Conservation (phyloP, 2,329 filamentous ascomycete genomes). For the Arthrocladium fulminans region DNA sequence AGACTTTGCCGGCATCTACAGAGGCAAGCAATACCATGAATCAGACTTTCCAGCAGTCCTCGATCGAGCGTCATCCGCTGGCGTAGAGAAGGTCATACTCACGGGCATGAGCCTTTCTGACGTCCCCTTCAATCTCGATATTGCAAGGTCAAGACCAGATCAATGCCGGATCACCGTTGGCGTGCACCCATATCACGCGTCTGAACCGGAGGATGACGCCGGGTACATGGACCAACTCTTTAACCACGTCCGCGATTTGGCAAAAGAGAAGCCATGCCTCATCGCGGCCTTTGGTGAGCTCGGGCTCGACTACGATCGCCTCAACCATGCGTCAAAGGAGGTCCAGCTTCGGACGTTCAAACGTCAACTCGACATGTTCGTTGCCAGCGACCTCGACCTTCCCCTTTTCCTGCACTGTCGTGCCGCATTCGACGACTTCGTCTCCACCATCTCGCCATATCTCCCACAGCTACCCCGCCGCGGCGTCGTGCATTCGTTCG, state of each 20-base stretch:
- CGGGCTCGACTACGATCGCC: constrained; percentile 43
- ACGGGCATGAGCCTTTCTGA: constrained; percentile 34
- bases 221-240: constrained; percentile 5
- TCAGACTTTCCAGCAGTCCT: constrained; percentile 33
- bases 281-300: constrained; percentile 43
- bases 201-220: constrained; percentile 31
- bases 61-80: constrained; percentile 2
- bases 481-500: not conserved
- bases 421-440: constrained; percentile 37
- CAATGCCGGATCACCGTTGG: constrained; percentile 42
- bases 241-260: constrained; percentile 20
- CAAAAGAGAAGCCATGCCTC: constrained; percentile 24
- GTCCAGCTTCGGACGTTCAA: constrained; percentile 35
- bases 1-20: constrained; percentile 44
- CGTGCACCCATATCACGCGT: constrained; percentile 44
- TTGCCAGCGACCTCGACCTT: constrained; percentile 25
- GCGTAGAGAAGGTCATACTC: constrained; percentile 6
- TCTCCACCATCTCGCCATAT: constrained; percentile 35
- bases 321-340: constrained; percentile 36
- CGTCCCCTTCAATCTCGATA: constrained; percentile 35
- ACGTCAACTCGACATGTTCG: constrained; percentile 35
- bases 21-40: constrained; percentile 41
- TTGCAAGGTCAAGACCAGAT: constrained; percentile 22
- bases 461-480: constrained; percentile 28
- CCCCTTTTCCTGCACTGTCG: constrained; percentile 30